Evolutionary conservation across 2,329 filamentous ascomycete species (phyloP).

Genomic region (Macroventuria anomochaeta): DNA sequence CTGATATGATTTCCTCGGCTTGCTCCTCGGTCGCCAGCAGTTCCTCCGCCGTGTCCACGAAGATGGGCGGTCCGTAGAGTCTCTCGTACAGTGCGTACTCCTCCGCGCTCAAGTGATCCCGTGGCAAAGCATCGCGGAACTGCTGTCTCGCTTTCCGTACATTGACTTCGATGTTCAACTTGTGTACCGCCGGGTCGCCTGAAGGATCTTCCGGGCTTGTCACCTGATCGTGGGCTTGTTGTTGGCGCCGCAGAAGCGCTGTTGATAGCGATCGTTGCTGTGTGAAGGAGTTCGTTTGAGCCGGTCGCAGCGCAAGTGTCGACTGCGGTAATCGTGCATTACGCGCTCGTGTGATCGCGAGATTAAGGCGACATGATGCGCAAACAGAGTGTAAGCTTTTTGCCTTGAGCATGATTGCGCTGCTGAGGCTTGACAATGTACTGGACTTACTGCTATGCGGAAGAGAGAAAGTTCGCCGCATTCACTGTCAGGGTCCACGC

Average conservation of each 20-base stretch:
- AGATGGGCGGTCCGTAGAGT: constrained; percentile 75
- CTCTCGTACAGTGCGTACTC: constrained; percentile 80
- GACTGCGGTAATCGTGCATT: constrained; percentile 31
- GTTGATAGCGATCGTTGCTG: constrained; percentile 35
- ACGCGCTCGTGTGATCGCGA: constrained; percentile 36
- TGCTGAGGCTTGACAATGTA: constrained; percentile 9
- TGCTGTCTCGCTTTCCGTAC: constrained; percentile 75
- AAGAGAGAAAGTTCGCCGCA: constrained; percentile 42
- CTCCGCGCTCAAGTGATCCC: constrained; percentile 69
- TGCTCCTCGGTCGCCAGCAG: constrained; percentile 52
- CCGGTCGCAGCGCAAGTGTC: constrained; percentile 20
- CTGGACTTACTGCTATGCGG: constrained; percentile 7
- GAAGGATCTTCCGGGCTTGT: not conserved
- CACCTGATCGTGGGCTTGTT: constrained; percentile 1
- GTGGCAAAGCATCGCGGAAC: constrained; percentile 79
- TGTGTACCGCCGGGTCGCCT: constrained; percentile 24
- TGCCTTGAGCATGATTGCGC: constrained; percentile 40
- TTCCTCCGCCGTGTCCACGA: constrained; percentile 67
- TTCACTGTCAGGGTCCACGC: constrained; percentile 27
- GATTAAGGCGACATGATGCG: constrained; percentile 42
- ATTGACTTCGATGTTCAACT: constrained; percentile 61
- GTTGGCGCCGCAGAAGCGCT: constrained; percentile 20
- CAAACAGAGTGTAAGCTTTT: constrained; percentile 39
- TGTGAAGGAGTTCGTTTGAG: constrained; percentile 16
- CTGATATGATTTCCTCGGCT: constrained; percentile 54